A percentile compares a stretch with the other conserved stretches of the same genome.
Conservation (phyloP, 129 eudicot species). For the Flaveria linearis region DNA sequence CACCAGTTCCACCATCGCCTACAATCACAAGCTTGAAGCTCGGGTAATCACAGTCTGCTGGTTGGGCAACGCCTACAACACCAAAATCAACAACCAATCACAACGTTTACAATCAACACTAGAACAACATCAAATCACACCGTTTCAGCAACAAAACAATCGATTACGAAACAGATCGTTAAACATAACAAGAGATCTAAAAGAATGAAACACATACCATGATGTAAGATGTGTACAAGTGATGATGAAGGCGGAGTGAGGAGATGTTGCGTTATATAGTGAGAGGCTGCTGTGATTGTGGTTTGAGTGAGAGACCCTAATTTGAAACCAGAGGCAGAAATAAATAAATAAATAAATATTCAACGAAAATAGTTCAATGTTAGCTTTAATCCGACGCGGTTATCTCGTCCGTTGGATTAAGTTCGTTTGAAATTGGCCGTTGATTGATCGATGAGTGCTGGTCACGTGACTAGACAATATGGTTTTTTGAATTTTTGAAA, state of each 20-base stretch:
- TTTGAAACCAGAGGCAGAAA: background rate
- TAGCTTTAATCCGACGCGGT: conserved; percentile 35
- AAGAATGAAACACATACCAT: conserved; percentile 21
- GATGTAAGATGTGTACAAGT: background rate
- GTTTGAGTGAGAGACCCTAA: conserved; percentile 22
- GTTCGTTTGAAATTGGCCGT: conserved; percentile 14
- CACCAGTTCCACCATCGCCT: conserved; percentile 65
- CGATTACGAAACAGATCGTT: background rate
- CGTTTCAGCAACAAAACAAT: background rate
- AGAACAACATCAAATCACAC: background rate
- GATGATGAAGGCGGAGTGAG: conserved; percentile 16
- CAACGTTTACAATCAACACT: no score
- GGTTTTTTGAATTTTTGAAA: conserved; percentile 29
- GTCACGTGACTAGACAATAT: conserved; percentile 19
- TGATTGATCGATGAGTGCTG: conserved; percentile 18
- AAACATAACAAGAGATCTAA: conserved; percentile 16
- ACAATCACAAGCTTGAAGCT: conserved; percentile 60
- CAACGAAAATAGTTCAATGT: conserved; percentile 13
- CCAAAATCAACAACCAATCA: background rate
- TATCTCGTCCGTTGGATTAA: conserved; percentile 17
- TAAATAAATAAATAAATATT: conserved; percentile 13
- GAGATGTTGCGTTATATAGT: conserved; percentile 11
- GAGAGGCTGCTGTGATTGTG: background rate
- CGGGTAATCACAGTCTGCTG: conserved; percentile 58
- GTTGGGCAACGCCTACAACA: conserved; percentile 48